Percentiles rank a stretch among this genome's conserved stretches.
Conservation (phyloP, 352 stramenopile species). For the Lagenidium giganteum region DNA sequence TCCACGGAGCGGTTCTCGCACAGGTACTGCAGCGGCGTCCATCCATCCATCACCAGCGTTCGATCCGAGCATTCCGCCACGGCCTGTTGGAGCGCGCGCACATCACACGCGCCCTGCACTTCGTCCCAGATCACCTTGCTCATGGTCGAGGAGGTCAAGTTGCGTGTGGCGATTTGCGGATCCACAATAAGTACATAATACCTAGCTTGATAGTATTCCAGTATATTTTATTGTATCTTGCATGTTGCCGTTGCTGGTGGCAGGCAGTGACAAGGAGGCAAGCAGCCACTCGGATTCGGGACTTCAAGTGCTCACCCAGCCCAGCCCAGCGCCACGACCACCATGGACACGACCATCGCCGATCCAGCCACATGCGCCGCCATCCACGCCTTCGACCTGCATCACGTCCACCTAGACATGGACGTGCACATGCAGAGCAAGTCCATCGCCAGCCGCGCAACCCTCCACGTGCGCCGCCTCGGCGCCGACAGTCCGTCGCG, state of each 20-base stretch:
- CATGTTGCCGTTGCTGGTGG: too few relatives aligned
- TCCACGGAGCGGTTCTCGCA: constrained; percentile 57
- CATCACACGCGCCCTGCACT: constrained; percentile 56
- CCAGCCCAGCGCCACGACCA: not conserved
- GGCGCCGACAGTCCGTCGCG: not conserved
- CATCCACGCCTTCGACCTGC: constrained; percentile 41
- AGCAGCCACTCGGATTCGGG: not conserved
- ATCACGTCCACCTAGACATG: constrained; percentile 43
- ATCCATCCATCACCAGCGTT: constrained; percentile 46
- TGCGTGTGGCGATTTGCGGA: too few relatives aligned
- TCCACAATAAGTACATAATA: too few relatives aligned
- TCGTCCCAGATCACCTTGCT: constrained; percentile 51
- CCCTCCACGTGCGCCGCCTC: constrained; percentile 30
- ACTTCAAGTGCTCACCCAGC: too few relatives aligned
- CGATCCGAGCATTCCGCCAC: constrained; percentile 7
- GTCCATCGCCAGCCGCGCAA: constrained; percentile 23
- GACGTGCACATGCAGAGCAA: constrained; percentile 36
- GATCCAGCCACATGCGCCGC: constrained; percentile 64
- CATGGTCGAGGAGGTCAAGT: too few relatives aligned
- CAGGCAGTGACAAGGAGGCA: not conserved
- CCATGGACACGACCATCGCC: constrained; percentile 1
- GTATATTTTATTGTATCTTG: too few relatives aligned
- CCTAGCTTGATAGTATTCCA: too few relatives aligned
- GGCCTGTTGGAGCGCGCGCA: constrained; percentile 26
- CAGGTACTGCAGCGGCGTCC: constrained; percentile 72